Conservation (phyloP, 1,284 basidiomycete species). For the Cutaneotrichosporon sp. region DNA sequence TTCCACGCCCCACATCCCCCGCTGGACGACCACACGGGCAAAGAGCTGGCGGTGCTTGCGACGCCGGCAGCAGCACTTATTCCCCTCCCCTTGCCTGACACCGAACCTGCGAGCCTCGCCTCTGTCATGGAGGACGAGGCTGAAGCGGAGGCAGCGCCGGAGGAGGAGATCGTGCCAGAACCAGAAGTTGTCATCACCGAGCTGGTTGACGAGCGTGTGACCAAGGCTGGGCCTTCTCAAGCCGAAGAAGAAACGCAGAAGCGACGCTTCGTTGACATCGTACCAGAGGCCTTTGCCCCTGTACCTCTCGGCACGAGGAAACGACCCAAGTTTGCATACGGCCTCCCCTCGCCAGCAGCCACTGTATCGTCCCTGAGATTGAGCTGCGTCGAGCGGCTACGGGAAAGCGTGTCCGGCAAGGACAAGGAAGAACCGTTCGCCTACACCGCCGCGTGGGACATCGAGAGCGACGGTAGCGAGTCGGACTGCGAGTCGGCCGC, state of each 20-base stretch:
- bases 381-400: conserved; percentile 34
- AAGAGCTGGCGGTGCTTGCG: neutral
- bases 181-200: too few relatives aligned
- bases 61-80: neutral
- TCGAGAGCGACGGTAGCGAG: conserved; percentile 29
- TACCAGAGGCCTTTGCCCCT: conserved; percentile 39
- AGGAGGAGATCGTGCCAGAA: neutral
- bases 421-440: conserved; percentile 18
- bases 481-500: conserved; percentile 28
- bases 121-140: conserved; percentile 7
- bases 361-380: conserved; percentile 26
- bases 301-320: conserved; percentile 17
- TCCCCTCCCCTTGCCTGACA: neutral
- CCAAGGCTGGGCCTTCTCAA: neutral
- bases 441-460: conserved; percentile 35
- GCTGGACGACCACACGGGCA: conserved; percentile 9
- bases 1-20: conserved; percentile 1
- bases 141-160: neutral
- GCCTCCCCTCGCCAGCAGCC: conserved; percentile 40
- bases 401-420: conserved; percentile 4
- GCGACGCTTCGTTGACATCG: conserved; percentile 23
- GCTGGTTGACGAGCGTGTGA: neutral
- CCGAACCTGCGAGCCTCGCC: neutral
- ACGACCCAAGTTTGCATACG: conserved; percentile 29
- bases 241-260: neutral